Base-by-base conservation (phyloP, 441 rosid genomes). In the Francoa sonchifolia region DNA sequence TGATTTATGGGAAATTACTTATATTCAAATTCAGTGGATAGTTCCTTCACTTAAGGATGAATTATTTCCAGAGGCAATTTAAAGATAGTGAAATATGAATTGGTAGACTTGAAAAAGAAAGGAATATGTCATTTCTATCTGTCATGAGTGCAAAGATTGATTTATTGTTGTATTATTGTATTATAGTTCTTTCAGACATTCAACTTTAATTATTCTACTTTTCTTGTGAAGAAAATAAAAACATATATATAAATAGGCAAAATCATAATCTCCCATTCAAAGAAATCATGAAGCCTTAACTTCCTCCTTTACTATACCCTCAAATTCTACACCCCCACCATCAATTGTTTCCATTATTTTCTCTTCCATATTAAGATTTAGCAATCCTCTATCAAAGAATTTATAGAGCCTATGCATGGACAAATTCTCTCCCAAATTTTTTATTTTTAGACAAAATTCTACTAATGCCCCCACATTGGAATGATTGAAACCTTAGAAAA, bases 21-120 rank as follows among this genome's bases (percentile, higher is more conserved):
- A 72, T 15, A 77, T 85, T 52, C 98, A 82, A 56, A 89, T 85
- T 41, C 98, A 89, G 26, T 82, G 98, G 94, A 85, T 82, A 56
- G 82, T 94, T 49, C 96, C 92, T 39, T 48, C 77, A 1, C 72
- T 89, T 12, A 85, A 85, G 48, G 81, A 80, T 8, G 89, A 76
- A 40, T 44, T 77, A 33, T 79, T 85, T 61, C 92, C 92, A 6
- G 95, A 73, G 32, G n/a, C n/a, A n/a, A n/a, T n/a, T n/a, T n/a
- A n/a, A n/a, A n/a, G n/a, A n/a, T n/a, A n/a, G n/a, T n/a, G n/a
- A n/a, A n/a, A n/a, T n/a, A n/a, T n/a, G n/a, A n/a, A n/a, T n/a
- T n/a, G n/a, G n/a, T n/a, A n/a, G n/a, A n/a, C n/a, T n/a, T n/a
- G n/a, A n/a, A n/a, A n/a, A n/a, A n/a, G n/a, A n/a, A n/a, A n/a